Conservation (phyloP, 371 early-diverging fungal genomes). For the Lichtheimia hyalospora region DNA sequence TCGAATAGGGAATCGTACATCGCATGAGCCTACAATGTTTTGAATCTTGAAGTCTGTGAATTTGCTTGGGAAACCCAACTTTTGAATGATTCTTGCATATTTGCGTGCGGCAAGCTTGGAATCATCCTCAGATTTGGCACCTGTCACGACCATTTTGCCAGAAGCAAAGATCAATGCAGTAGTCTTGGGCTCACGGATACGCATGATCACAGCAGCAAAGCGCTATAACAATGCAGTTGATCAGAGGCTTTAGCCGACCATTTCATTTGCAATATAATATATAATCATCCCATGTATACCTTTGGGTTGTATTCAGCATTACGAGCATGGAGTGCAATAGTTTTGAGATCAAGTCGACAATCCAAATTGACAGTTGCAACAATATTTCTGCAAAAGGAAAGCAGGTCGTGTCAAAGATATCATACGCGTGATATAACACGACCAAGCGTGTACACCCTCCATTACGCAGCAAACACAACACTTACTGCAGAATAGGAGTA, state of each 20-base stretch:
- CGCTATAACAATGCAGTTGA: slow-evolving; percentile 62
- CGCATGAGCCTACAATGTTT: slow-evolving; percentile 99
- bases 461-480: slow-evolving; percentile 10
- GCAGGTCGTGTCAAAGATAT: slow-evolving; percentile 7
- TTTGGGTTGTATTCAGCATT: slow-evolving; percentile 99
- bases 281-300: slow-evolving; percentile 52
- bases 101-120: slow-evolving; percentile 98
- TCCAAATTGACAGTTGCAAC: slow-evolving; percentile 99
- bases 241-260: no score
- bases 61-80: slow-evolving; percentile 98
- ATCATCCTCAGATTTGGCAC: slow-evolving; percentile 96
- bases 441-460: slow-evolving; percentile 2
- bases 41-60: slow-evolving; percentile 99
- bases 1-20: slow-evolving; percentile 99
- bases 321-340: slow-evolving; percentile 99
- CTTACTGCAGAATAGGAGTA: slow-evolving; percentile 85
- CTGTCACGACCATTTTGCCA: slow-evolving; percentile 99
- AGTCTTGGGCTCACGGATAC: slow-evolving; percentile 99
- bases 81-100: slow-evolving; percentile 99
- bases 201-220: slow-evolving; percentile 99
- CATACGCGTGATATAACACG: background rate
- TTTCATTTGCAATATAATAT: no score
- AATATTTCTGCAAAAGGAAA: slow-evolving; percentile 78
- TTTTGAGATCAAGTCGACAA: slow-evolving; percentile 98
- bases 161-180: slow-evolving; percentile 99